Evolutionary conservation across 805 yeast genomes (phyloP).

Genomic region (Torulaspora delbrueckii): DNA sequence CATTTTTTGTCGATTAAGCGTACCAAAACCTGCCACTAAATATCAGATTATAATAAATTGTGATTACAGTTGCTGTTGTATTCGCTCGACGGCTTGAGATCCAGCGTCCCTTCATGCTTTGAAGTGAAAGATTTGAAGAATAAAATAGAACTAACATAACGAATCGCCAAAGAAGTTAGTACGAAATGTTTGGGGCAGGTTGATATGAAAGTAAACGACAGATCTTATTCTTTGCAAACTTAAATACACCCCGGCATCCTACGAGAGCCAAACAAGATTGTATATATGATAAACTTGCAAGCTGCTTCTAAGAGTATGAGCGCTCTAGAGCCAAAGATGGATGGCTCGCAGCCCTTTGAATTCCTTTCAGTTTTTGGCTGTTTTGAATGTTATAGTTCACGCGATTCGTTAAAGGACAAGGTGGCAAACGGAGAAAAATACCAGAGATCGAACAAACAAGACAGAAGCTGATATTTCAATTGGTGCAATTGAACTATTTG

Average conservation of each 20-base stretch:
- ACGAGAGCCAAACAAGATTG: no score
- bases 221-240: no score
- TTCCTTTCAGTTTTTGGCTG: neutral
- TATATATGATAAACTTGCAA: neutral
- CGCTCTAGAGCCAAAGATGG: neutral
- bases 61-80: no score
- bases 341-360: neutral
- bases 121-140: no score
- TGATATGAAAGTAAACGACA: no score
- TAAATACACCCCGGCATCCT: no score
- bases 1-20: neutral
- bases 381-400: neutral
- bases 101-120: no score
- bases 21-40: neutral
- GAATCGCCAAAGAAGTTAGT: no score
- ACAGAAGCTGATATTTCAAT: conserved; percentile 1
- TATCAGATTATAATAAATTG: no score
- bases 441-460: conserved; percentile 2
- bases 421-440: conserved; percentile 18
- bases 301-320: neutral
- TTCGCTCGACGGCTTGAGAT: no score
- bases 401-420: conserved; percentile 13
- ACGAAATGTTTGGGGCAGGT: no score
- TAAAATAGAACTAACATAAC: no score
- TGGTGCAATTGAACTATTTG: neutral